These are phyloP conservation scores for Acorus gramineus DNA, from an alignment of 106 monocot species.

Conservation along the genomic window DNA sequence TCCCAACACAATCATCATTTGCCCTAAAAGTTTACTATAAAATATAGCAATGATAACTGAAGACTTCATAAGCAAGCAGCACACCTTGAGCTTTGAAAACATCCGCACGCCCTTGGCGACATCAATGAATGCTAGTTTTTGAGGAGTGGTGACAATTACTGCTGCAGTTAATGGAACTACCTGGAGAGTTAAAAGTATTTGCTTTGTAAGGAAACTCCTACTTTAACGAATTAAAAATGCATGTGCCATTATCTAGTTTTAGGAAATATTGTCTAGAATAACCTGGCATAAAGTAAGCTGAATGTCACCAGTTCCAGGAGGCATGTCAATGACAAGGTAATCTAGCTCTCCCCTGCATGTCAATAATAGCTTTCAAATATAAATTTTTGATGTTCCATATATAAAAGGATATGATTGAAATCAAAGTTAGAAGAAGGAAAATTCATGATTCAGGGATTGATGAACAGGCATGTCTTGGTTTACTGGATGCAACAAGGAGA, in stretches of 20 bases:
- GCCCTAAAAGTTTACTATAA: no score
- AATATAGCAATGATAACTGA: no score
- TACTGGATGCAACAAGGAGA: no score
- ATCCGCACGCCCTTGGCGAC: conserved; percentile 98
- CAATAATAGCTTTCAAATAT: not conserved
- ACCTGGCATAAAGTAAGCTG: conserved; percentile 97
- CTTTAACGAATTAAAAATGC: not conserved
- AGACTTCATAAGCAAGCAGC: not conserved
- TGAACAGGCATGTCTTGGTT: no score
- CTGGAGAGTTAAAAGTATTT: conserved; percentile 22
- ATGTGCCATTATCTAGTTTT: not conserved
- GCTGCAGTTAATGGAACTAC: conserved; percentile 92
- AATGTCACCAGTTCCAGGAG: conserved; percentile 97
- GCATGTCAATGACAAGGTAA: conserved; percentile 95
- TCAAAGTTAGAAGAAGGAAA: no score
- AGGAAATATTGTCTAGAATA: not conserved
- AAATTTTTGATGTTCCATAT: not conserved
- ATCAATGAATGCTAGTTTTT: conserved; percentile 96
- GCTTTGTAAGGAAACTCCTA: not conserved
- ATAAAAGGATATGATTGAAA: not conserved
- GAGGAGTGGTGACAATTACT: conserved; percentile 94
- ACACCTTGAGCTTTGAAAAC: conserved; percentile 95
- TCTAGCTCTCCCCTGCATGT: conserved; percentile 77
- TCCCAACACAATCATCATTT: no score
- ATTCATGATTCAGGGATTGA: no score